Evolutionary conservation across 129 eudicot genomes (phyloP).

Genomic region (Scalesia atractyloides): DNA sequence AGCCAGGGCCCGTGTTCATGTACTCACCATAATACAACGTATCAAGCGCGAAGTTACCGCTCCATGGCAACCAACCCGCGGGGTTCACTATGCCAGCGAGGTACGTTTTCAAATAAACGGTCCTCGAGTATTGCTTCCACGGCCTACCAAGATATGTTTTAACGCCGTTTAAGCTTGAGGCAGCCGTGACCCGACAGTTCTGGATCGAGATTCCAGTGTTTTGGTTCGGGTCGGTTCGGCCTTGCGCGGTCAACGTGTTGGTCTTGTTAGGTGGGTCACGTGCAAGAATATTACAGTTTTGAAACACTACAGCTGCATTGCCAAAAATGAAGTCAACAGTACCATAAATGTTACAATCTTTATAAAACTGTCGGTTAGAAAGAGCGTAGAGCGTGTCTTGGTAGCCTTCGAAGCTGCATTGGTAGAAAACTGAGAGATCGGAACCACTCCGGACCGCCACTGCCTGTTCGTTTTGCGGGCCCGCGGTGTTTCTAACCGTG

Average conservation of each 20-base stretch:
- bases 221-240: slow-evolving; percentile 57
- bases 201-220: slow-evolving; percentile 63
- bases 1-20: slow-evolving; percentile 52
- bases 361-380: slow-evolving; percentile 47
- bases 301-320: slow-evolving; percentile 51
- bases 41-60: slow-evolving; percentile 47
- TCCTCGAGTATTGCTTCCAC: slow-evolving; percentile 57
- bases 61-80: slow-evolving; percentile 64
- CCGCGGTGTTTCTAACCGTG: slow-evolving; percentile 57
- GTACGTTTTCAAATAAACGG: slow-evolving; percentile 46
- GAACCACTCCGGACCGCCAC: slow-evolving; percentile 58
- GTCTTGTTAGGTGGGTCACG: slow-evolving; percentile 51
- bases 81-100: slow-evolving; percentile 50
- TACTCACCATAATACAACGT: slow-evolving; percentile 62
- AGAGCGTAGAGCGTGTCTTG: slow-evolving; percentile 64
- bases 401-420: slow-evolving; percentile 62
- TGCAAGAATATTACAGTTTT: slow-evolving; percentile 53
- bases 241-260: slow-evolving; percentile 56
- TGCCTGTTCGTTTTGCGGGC: slow-evolving; percentile 55
- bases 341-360: slow-evolving; percentile 50
- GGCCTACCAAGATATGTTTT: slow-evolving; percentile 63
- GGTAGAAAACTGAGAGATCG: slow-evolving; percentile 54
- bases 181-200: slow-evolving; percentile 49
- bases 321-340: slow-evolving; percentile 63
- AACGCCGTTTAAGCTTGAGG: slow-evolving; percentile 34